Evolutionary conservation across 2,329 filamentous ascomycete genomes (phyloP).

Genomic region (Colletotrichum lentis): DNA sequence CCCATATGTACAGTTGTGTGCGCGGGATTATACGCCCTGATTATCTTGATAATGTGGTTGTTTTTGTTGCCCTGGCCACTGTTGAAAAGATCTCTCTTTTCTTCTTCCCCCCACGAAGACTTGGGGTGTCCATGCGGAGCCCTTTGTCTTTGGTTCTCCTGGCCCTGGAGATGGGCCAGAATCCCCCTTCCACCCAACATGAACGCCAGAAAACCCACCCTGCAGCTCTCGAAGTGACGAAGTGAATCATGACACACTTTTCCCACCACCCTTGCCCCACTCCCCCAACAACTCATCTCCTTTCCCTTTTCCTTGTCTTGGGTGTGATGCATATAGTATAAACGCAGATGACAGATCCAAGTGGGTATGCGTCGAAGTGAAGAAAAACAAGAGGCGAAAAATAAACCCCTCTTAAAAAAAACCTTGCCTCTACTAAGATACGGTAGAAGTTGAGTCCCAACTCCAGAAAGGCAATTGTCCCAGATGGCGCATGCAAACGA

Average conservation of each 20-base stretch:
- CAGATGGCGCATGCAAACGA: constrained; percentile 25
- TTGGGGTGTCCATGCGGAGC: background rate
- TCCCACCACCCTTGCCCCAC: constrained; percentile 21
- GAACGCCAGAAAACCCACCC: constrained; percentile 30
- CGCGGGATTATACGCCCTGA: constrained; percentile 29
- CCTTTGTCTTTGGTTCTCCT: background rate
- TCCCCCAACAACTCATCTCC: constrained; percentile 21
- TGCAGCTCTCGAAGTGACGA: constrained; percentile 10
- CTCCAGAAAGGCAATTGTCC: constrained; percentile 27
- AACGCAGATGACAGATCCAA: constrained; percentile 37
- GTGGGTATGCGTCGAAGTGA: constrained; percentile 37
- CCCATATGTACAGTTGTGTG: constrained; percentile 33
- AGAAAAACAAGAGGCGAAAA: constrained; percentile 30
- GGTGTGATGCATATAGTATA: constrained; percentile 37
- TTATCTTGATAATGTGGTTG: constrained; percentile 26
- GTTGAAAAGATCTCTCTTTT: background rate
- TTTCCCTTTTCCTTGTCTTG: constrained; percentile 25
- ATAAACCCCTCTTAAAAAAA: background rate
- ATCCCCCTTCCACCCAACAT: constrained; percentile 20
- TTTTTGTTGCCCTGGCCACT: constrained; percentile 4
- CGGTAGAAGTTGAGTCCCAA: constrained; percentile 29
- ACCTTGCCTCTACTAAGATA: constrained; percentile 13
- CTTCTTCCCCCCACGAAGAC: background rate
- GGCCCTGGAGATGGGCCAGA: constrained; percentile 6
- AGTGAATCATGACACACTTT: constrained; percentile 32